Evolutionary conservation across 2,329 filamentous ascomycete genomes (phyloP).

Genomic region (Sporothrix sp.): DNA sequence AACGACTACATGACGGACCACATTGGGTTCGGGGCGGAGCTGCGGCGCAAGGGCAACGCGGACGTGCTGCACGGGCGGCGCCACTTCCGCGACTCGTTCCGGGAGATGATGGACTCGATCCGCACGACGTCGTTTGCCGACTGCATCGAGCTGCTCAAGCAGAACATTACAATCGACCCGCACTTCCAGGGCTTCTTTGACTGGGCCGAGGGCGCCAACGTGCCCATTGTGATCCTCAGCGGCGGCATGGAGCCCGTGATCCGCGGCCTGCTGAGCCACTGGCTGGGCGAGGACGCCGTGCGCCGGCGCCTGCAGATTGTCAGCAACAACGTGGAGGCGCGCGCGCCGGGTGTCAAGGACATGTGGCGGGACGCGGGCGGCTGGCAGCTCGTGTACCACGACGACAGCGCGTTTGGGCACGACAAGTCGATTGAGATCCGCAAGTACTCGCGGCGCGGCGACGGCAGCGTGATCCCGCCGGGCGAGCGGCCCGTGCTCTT

Average conservation of each 20-base stretch:
- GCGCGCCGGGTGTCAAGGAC: constrained; percentile 41
- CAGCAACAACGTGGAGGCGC: constrained; percentile 65
- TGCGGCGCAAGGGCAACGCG: constrained; percentile 62
- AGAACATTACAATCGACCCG: constrained; percentile 82
- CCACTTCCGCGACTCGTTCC: constrained; percentile 78
- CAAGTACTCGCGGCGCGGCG: constrained; percentile 52
- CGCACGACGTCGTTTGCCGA: constrained; percentile 61
- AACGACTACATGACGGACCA: constrained; percentile 77
- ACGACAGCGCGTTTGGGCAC: constrained; percentile 86
- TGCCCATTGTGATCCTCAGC: constrained; percentile 85
- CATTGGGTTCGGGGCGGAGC: constrained; percentile 68
- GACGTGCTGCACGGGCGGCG: constrained; percentile 63
- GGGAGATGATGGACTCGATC: constrained; percentile 85
- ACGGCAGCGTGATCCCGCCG: constrained; percentile 47
- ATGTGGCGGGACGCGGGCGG: constrained; percentile 66
- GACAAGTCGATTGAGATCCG: constrained; percentile 91
- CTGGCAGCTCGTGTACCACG: constrained; percentile 83
- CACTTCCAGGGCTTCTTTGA: constrained; percentile 79
- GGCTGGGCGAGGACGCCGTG: constrained; percentile 66
- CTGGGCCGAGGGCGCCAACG: constrained; percentile 71
- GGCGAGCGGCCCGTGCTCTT: constrained; percentile 68
- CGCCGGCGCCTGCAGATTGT: constrained; percentile 72
- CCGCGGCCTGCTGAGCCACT: constrained; percentile 65
- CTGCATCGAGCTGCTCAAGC: constrained; percentile 67
- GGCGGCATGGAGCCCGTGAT: constrained; percentile 93